phyloP scores from a whole-genome alignment of 306 rosid species.

The Casuarina glauca region DNA sequence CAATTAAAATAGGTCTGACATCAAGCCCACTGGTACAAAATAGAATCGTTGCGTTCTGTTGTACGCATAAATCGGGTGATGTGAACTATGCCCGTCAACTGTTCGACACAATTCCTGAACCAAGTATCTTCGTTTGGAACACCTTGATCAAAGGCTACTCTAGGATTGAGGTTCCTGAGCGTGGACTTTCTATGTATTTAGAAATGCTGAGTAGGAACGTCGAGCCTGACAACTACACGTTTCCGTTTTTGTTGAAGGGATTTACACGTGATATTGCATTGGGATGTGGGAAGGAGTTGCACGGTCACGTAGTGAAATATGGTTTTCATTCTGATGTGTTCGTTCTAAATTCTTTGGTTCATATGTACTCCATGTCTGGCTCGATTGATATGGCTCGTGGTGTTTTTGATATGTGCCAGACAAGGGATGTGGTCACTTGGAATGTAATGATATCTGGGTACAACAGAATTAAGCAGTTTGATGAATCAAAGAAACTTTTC shows the following conservation, averaged over 20 bases:
- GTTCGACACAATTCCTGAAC: slow-evolving; percentile 69
- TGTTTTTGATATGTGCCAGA: slow-evolving; percentile 49
- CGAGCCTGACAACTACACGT: slow-evolving; percentile 68
- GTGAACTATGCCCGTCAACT: slow-evolving; percentile 54
- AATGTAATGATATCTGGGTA: slow-evolving; percentile 76
- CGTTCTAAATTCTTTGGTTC: slow-evolving; percentile 73
- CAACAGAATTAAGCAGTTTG: slow-evolving; percentile 55
- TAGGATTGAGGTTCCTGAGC: slow-evolving; percentile 39
- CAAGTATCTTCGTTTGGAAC: slow-evolving; percentile 68
- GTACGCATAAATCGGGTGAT: slow-evolving; percentile 48
- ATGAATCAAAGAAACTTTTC: slow-evolving; percentile 68
- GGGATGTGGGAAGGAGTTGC: slow-evolving; percentile 53
- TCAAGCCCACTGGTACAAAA: slow-evolving; percentile 42
- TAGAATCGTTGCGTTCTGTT: slow-evolving; percentile 47
- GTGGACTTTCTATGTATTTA: slow-evolving; percentile 59
- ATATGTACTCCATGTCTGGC: slow-evolving; percentile 56
- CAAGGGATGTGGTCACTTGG: slow-evolving; percentile 78
- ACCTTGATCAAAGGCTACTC: slow-evolving; percentile 79
- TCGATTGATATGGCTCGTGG: slow-evolving; percentile 56
- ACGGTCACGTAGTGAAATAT: slow-evolving; percentile 63
- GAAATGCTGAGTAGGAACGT: slow-evolving; percentile 49
- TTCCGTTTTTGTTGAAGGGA: slow-evolving; percentile 79
- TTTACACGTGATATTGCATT: slow-evolving; percentile 36
- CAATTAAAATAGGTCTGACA: slow-evolving; percentile 49
- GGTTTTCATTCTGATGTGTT: slow-evolving; percentile 63